Evolutionary conservation across 805 yeast genomes (phyloP).

Genomic region (Candida palmyrensis): DNA sequence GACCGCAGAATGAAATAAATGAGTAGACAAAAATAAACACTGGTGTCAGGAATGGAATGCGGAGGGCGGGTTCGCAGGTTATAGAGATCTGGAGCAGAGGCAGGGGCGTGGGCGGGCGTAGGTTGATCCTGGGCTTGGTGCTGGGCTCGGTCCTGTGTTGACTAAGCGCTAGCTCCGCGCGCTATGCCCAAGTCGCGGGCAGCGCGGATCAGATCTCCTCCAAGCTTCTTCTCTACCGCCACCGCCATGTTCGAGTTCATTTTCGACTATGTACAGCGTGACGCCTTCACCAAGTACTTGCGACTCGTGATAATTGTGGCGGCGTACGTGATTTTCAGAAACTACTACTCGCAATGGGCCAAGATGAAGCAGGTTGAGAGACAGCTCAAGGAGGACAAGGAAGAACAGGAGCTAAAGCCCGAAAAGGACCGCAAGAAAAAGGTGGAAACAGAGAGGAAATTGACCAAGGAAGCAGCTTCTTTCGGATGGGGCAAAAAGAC

Average conservation of each 20-base stretch:
- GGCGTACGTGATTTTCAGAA: conserved; percentile 57
- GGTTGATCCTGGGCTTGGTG: no score
- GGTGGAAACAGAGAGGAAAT: conserved; percentile 21
- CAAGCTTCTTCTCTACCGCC: no score
- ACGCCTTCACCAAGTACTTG: conserved; percentile 41
- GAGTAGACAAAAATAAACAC: no score
- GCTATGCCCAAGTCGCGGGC: no score
- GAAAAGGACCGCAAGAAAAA: conserved; percentile 31
- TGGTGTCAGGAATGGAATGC: no score
- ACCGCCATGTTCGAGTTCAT: conserved; percentile 25
- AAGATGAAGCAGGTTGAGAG: conserved; percentile 47
- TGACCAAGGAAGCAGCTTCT: conserved; percentile 35
- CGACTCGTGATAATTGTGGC: conserved; percentile 50
- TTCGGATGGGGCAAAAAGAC: conserved; percentile 85
- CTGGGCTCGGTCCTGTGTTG: no score
- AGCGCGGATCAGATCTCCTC: no score
- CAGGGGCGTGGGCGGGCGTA: no score
- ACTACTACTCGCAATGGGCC: conserved; percentile 51
- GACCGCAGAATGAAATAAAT: no score
- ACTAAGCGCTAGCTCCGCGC: no score
- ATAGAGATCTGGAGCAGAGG: no score
- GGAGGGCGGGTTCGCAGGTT: no score
- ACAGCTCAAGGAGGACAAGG: conserved; percentile 44
- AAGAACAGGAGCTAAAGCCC: conserved; percentile 33
- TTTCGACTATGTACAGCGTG: conserved; percentile 32